phyloP scores from a whole-genome alignment of 345 rosid species.

The Isatis tinctoria region DNA sequence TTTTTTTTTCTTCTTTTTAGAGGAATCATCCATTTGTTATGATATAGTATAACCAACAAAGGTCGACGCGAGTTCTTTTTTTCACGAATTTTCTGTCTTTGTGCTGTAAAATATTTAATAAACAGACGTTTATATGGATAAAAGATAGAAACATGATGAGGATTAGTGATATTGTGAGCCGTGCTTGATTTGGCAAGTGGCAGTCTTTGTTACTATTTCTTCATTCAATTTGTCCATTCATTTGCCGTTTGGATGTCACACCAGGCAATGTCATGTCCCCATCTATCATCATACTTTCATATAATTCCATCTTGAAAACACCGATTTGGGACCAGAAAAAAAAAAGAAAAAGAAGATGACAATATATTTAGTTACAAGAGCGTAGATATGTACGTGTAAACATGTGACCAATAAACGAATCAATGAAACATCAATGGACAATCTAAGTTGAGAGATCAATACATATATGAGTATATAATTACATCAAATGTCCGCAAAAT shows the following conservation, averaged over 20 bases:
- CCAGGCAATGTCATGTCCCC: conserved; percentile 23
- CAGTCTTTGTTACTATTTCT: background rate
- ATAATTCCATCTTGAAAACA: background rate
- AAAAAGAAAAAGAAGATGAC: background rate
- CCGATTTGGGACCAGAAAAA: conserved; percentile 14
- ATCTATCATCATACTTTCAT: conserved; percentile 25
- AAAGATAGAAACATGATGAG: background rate
- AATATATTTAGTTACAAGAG: background rate
- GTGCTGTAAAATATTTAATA: background rate
- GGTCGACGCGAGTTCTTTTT: background rate
- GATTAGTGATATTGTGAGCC: background rate
- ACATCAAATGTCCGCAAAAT: background rate
- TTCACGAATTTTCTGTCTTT: background rate
- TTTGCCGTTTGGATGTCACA: conserved; percentile 22
- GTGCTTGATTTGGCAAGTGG: conserved; percentile 20
- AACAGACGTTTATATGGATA: background rate
- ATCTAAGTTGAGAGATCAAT: background rate
- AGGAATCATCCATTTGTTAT: background rate
- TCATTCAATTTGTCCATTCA: conserved; percentile 18
- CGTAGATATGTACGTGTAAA: background rate
- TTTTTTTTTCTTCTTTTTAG: background rate
- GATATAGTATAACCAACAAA: background rate
- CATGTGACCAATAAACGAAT: background rate
- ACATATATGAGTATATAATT: no score
- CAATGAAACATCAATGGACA: background rate